Evolutionary conservation across 2,329 filamentous ascomycete genomes (phyloP).

Genomic region (Aspergillus novoparasiticus): DNA sequence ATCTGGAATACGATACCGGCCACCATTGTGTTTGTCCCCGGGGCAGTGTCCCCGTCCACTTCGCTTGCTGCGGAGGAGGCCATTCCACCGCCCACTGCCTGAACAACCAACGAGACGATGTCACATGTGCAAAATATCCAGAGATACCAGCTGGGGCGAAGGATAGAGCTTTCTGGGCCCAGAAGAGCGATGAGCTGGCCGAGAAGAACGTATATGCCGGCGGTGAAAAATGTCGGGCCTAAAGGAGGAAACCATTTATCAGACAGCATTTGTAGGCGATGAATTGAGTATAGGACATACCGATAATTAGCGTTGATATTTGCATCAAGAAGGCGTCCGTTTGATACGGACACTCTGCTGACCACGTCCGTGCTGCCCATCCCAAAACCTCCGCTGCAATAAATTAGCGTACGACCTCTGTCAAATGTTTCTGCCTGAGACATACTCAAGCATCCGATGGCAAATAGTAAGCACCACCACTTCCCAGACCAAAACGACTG

Average conservation of each 20-base stretch:
- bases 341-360: conserved; percentile 50
- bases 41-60: conserved; percentile 48
- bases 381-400: conserved; percentile 46
- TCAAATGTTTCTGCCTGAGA: too few species aligned
- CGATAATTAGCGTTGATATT: conserved; percentile 47
- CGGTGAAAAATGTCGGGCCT: conserved; percentile 55
- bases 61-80: conserved; percentile 49
- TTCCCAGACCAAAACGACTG: conserved; percentile 40
- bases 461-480: conserved; percentile 44
- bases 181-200: conserved; percentile 50
- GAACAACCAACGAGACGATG: conserved; percentile 56
- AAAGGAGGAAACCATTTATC: background rate
- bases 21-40: conserved; percentile 53
- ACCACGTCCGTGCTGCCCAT: conserved; percentile 43
- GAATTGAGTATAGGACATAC: conserved; percentile 17
- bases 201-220: conserved; percentile 54
- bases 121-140: conserved; percentile 57
- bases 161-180: conserved; percentile 46
- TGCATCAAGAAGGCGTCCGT: conserved; percentile 53
- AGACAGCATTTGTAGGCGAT: background rate
- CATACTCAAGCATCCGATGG: conserved; percentile 38
- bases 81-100: conserved; percentile 59
- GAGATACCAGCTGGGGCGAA: conserved; percentile 49
- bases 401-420: conserved; percentile 4
- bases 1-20: conserved; percentile 62